Evolutionary conservation across 495 filamentous ascomycete genomes (phyloP), one percentile per base, ranked within the genome.

Genomic region (Friedmanniomyces simplex): DNA sequence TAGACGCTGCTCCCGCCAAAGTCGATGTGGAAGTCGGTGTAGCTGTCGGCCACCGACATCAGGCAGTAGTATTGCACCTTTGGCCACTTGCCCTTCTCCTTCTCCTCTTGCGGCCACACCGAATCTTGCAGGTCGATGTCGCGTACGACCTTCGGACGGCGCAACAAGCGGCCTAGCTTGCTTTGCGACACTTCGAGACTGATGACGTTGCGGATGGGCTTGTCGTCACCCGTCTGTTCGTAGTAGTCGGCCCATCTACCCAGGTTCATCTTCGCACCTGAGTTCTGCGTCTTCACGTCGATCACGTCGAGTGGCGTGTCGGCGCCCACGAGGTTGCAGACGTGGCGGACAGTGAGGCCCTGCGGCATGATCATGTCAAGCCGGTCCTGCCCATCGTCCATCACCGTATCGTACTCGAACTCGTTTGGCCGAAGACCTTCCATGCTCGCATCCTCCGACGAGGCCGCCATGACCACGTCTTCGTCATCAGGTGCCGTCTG

Each of bases 11-110:
- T 88, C 2, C 85, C 85, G 45, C 84, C 85, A 69, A 89, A 89
- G 65, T 89, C 85, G 61, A 89, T 85, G 67, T 89, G 85, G 60
- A 88, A 89, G 69, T 89, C 85, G 22, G 85, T 89, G 58, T 85
- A 89, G 59, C 83, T 87, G 66, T 89, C 83, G 20, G 83, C 82
- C 18, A 89, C 86, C 28, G 85, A 89, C 85, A 89, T 89, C 37
- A 89, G 69, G 65, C 80, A 85, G 70, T 86, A 86, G 61, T 85
- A 84, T 54, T 85, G 82, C 10, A 86, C 83, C 57, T 80, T 81
- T 2, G 82, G 81, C 28, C 72, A 79, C 55, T 82, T 79, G 18
- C 73, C 77, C 59, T 79, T 76, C 11, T 76, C 75, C 55, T 75
- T 70, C 47, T 83, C 72, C 47, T 83, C 82, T 46, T 76, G 70